phyloP scores from a whole-genome alignment of 768 basidiomycete species.

The Lactifluus piperatus region DNA sequence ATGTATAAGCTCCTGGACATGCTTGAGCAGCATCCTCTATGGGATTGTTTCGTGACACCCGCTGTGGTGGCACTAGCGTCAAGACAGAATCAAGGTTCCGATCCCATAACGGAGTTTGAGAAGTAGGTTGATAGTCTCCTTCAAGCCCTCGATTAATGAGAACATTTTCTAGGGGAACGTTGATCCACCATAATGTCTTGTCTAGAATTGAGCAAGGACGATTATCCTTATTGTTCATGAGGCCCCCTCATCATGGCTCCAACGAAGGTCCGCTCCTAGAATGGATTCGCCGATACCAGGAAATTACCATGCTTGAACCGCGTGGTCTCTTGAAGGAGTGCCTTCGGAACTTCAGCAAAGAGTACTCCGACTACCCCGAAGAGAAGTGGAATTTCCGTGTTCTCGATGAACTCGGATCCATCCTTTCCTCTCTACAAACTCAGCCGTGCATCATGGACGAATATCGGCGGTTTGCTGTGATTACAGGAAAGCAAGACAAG shows the following conservation, averaged over 20 bases:
- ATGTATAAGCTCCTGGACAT: slow-evolving; percentile 41
- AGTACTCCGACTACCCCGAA: slow-evolving; percentile 30
- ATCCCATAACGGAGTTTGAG: slow-evolving; percentile 19
- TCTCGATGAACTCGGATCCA: slow-evolving; percentile 35
- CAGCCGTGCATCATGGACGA: slow-evolving; percentile 55
- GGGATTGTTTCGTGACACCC: slow-evolving; percentile 61
- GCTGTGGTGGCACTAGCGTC: slow-evolving; percentile 50
- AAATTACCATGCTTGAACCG: slow-evolving; percentile 23
- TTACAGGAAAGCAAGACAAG: slow-evolving; percentile 34
- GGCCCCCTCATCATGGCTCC: slow-evolving; percentile 34
- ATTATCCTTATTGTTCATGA: slow-evolving; percentile 39
- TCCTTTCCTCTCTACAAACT: slow-evolving; percentile 35
- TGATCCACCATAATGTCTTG: slow-evolving; percentile 28
- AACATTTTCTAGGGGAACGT: slow-evolving; percentile 18
- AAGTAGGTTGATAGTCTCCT: neutral
- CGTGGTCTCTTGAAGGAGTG: slow-evolving; percentile 38
- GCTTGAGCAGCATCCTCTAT: slow-evolving; percentile 52
- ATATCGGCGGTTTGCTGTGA: slow-evolving; percentile 59
- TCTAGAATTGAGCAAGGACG: slow-evolving; percentile 46
- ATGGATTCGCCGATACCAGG: slow-evolving; percentile 12
- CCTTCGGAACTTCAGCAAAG: slow-evolving; percentile 32
- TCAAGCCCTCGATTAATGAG: neutral
- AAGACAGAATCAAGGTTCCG: slow-evolving; percentile 28
- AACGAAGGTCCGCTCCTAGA: neutral
- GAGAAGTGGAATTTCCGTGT: slow-evolving; percentile 32